Percentiles rank a stretch among this genome's conserved stretches.
phyloP scores from a whole-genome alignment of 495 filamentous ascomycete species.

The Neurospora sp. region DNA sequence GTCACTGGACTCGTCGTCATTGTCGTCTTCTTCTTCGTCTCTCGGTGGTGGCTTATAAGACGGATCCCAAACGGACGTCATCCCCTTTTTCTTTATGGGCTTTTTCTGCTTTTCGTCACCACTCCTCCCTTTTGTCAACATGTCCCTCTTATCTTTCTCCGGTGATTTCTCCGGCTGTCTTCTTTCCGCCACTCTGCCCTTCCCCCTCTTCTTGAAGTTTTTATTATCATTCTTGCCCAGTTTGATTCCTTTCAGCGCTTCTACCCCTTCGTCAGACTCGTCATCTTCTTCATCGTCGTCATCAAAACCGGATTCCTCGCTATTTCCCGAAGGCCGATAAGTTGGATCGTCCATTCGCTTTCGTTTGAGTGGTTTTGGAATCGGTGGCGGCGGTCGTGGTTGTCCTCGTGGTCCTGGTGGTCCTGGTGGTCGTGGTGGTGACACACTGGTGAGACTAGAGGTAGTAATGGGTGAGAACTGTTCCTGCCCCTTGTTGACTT shows the following conservation, averaged over 20 bases:
- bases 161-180: not conserved
- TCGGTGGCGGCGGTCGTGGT: too few species aligned
- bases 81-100: not conserved
- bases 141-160: not conserved
- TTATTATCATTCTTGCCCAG: not conserved
- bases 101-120: not conserved
- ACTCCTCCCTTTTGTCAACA: not conserved
- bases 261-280: not conserved
- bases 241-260: not conserved
- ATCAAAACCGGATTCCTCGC: not conserved
- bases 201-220: not conserved
- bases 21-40: not conserved
- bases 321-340: not conserved
- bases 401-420: not conserved
- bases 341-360: not conserved
- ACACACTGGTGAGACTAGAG: too few species aligned
- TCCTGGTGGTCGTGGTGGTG: not conserved
- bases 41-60: not conserved
- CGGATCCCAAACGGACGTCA: not conserved
- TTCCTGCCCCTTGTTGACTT: not conserved
- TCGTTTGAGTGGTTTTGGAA: not conserved
- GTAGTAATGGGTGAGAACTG: not conserved
- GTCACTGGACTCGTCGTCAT: not conserved
- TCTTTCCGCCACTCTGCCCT: not conserved
- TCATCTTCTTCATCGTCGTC: not conserved